A percentile compares a stretch with the other conserved stretches of the same genome.
These are phyloP conservation scores for Teratosphaeria viscida DNA, from an alignment of 2,329 filamentous ascomycete species.

Conservation along the genomic window DNA sequence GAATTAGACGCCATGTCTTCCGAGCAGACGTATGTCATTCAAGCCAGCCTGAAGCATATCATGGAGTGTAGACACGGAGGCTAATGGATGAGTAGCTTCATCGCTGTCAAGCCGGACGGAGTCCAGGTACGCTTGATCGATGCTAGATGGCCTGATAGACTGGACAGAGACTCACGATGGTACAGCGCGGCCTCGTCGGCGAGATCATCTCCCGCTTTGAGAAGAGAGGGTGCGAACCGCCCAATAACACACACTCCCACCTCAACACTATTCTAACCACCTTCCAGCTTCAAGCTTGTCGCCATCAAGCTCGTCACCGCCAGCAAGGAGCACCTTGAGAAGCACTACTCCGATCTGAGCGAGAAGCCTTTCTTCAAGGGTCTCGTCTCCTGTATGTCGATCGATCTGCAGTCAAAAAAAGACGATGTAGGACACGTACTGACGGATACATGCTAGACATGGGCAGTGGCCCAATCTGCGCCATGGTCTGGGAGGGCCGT, in stretches of 20 bases:
- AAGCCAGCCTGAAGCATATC: not conserved
- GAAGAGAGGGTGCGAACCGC: conserved; percentile 65
- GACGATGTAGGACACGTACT: not conserved
- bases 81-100: conserved; percentile 60
- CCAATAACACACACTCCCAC: conserved; percentile 1
- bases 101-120: conserved; percentile 99
- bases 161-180: not conserved
- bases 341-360: conserved; percentile 89
- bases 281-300: conserved; percentile 81
- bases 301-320: conserved; percentile 93
- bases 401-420: conserved; percentile 1
- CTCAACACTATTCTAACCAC: conserved; percentile 2
- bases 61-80: not conserved
- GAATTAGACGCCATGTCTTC: conserved; percentile 42
- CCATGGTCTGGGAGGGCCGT: conserved; percentile 99
- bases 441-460: conserved; percentile 56
- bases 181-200: conserved; percentile 87
- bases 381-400: conserved; percentile 71
- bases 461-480: conserved; percentile 89
- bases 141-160: not conserved
- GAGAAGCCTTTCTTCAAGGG: conserved; percentile 95
- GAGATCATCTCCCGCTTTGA: conserved; percentile 98
- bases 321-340: conserved; percentile 90
- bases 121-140: conserved; percentile 65
- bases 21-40: conserved; percentile 71